Evolutionary conservation across 2,329 filamentous ascomycete species (phyloP), one percentile per base, ranked within the genome.

Genomic region (Penicillium sp.): DNA sequence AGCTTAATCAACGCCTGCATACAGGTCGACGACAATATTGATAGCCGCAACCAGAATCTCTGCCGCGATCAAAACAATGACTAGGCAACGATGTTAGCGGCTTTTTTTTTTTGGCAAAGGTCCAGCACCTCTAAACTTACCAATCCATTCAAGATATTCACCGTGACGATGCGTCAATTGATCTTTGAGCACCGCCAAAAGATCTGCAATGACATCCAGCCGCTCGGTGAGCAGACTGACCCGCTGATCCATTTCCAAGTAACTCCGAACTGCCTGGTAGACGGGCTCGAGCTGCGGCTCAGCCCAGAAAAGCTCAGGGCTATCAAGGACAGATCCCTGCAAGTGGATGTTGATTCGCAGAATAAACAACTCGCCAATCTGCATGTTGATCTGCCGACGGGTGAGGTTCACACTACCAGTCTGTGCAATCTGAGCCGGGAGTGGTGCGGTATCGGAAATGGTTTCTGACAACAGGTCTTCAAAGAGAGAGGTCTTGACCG

Each of bases 301-400:
- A 35, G 94, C 91, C 95, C 95, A 99, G 84, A 99, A 98, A 43
- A 99, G 84, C 78, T 99, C 95, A 0, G 95, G 95, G 10, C 93
- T 96, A 75, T 99, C 95, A 41, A 99, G 88, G 5, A 99, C 93
- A 34, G 91, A 96, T 37, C 95, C 95, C 76, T 98, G 96, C 53
- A 99, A 84, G 78, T 99, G 96, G 71, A 99, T 98, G 76, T 95
- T 97, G 80, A 99, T 98, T 61, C 95, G 88, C 35, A 99, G 82
- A 72, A 99, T 98, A 77, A 99, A 99, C 55, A 99, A 86, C 79
- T 99, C 93, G 74, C 95, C 95, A 62, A 99, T 97, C 78, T 98
- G 93, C 93, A 98, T 98, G 82, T 98, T 98, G 82, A 99, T 97
- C 75, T 98, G 88, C 60, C 88, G 87, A 45, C 94, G 88, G 59